Evolutionary conservation across 768 basidiomycete genomes (phyloP).

Genomic region (Auricularia sp.): DNA sequence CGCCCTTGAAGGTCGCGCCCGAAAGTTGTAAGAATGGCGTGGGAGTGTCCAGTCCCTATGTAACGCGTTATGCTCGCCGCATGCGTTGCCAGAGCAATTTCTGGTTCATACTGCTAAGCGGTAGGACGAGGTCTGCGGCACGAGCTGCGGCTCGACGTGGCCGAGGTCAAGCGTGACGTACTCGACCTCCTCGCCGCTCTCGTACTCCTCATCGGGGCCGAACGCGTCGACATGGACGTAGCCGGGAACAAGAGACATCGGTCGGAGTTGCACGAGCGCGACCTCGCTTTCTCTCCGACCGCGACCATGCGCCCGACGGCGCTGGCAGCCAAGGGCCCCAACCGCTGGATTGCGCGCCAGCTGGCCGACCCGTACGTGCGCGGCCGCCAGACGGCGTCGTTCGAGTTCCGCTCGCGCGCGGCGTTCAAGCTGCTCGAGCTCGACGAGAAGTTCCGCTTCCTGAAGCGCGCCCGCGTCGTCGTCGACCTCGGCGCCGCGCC

Average conservation of each 20-base stretch:
- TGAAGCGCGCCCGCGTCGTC: constrained; percentile 34
- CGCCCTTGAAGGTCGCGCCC: constrained; percentile 63
- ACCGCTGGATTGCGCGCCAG: constrained; percentile 58
- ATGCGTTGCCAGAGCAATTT: not conserved
- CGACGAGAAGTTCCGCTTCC: constrained; percentile 33
- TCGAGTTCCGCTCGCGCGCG: constrained; percentile 67
- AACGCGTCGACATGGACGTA: constrained; percentile 48
- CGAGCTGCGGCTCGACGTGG: constrained; percentile 56
- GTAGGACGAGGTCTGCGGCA: constrained; percentile 60
- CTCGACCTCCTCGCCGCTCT: constrained; percentile 43
- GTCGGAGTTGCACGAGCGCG: not conserved
- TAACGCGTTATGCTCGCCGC: not conserved
- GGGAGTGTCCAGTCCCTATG: constrained; percentile 65
- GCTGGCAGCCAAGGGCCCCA: not conserved
- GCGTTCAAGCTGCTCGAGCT: constrained; percentile 89
- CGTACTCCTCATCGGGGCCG: constrained; percentile 47
- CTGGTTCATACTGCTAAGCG: constrained; percentile 55
- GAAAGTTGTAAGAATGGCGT: constrained; percentile 70
- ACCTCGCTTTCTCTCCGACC: not conserved
- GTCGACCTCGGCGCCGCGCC: constrained; percentile 90
- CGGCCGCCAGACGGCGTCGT: constrained; percentile 23
- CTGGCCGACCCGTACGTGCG: constrained; percentile 62
- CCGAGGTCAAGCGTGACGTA: constrained; percentile 74
- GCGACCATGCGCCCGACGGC: not conserved
- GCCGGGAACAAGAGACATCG: constrained; percentile 30